Evolutionary conservation across 306 rosid genomes (phyloP), one percentile per base, ranked within the genome.

Genomic region (Trifolium dubium): DNA sequence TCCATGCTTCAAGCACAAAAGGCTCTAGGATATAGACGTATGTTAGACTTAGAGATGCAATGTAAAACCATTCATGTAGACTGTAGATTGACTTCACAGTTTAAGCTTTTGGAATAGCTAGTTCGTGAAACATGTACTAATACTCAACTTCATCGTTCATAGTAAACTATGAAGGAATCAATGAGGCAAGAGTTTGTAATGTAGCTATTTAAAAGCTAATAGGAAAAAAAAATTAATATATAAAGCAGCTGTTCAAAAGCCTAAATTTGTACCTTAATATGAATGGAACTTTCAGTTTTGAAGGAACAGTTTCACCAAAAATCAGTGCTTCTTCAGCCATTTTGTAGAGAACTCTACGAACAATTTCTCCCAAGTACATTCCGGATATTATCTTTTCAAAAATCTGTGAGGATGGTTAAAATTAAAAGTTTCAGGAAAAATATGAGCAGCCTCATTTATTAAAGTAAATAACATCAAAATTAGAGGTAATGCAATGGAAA

Each of bases 381-480:
- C 98, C 98, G 62, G 95, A 88, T 67, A 90, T 83, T 15, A 90
- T 74, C 90, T 92, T 92, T 88, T 92, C 97, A 74, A 90, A 88
- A 53, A 87, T 89, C 98, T 92, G 92, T 6, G 47, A 10, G 29
- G 28, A 37, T 23, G 17, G 72, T 69, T 50, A 29, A 55, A 66
- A 71, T 69, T 50, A 29, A 55, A 66, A 71, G 8, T 35, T 47
- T 53, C 56, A 47, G 49, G 14, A 4, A 60, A 50, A 35, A 12
- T 60, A 0, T 6, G 61, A 67, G 41, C 29, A 46, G 46, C 58
- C 47, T 44, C 51, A 13, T 54, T 35, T 8, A 10, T 35, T 18
- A 68, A 44, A 63, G 65, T 7, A 61, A 8, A 73, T n/a, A 37
- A 34, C 9, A 49, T 40, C 40, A 49, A 67, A 23, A 29, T 17